Base-by-base conservation (phyloP, 2,329 filamentous ascomycete species). In the Xylariaceae sp. region DNA sequence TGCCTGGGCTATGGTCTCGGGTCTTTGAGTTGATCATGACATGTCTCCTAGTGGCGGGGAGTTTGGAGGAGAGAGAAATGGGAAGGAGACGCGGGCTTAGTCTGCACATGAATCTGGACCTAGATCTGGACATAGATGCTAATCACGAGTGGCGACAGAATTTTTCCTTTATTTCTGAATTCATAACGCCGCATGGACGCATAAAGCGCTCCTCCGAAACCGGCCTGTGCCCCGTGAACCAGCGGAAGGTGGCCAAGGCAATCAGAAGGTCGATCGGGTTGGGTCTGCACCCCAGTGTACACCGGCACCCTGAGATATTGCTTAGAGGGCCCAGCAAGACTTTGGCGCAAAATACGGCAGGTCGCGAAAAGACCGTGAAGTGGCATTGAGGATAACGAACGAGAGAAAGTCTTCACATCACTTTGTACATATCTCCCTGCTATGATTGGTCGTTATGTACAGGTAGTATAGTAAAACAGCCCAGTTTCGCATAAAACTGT, bases 191-290 rank as follows among this genome's bases (percentile, higher is more conserved):
- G 8, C 88, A 89, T 74, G 94, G 92, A 49, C 84, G 91, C 56
- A 96, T 99, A 70, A 88, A 84, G 73, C 84, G 87, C 69, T 78
- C 81, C n/a, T 79, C 71, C 4, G 76, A 85, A 29, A 97, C 91
- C 0, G 90, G 89, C 11, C 76, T 99, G 58, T 81, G 89, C 54
- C 88, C 88, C 2, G 87, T 89, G 62, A 97, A 97, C 76, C 94
- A 99, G 76, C 81, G 94, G 63, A 91, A 87, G 74, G 84, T 99
- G 68, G 88, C 92, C 59, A 96, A 95, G 77, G 92, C 95, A 51
- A 88, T 99, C 65, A 80, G 94, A 62, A 82, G 94, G 64, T 87
- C 89, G 26, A 86, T 97, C 65, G 94, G 91, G 1, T 80, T 96
- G 68, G 94, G 94, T 12, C 76, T 97, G 57, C 91, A 97, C 80